These are phyloP conservation scores for Psilocybe cyanescens DNA, from an alignment of 768 basidiomycete species.

Conservation along the genomic window DNA sequence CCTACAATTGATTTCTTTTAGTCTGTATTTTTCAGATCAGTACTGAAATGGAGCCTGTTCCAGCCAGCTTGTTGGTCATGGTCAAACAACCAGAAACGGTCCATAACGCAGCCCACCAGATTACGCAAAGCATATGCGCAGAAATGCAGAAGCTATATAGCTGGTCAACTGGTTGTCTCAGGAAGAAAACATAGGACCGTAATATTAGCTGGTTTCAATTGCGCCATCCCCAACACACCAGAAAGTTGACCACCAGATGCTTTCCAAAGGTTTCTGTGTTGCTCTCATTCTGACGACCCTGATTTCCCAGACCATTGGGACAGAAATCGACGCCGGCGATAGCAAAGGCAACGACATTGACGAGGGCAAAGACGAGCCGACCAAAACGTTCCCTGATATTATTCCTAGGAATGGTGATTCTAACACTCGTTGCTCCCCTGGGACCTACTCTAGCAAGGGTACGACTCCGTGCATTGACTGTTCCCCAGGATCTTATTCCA, in stretches of 20 bases:
- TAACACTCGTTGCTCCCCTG: constrained; percentile 20
- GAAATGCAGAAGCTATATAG: neutral
- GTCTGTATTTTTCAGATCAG: neutral
- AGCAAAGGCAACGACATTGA: neutral
- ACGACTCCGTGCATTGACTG: constrained; percentile 22
- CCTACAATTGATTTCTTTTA: neutral
- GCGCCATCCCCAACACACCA: neutral
- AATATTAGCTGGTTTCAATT: neutral
- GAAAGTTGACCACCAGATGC: neutral
- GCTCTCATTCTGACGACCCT: neutral
- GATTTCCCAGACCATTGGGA: neutral
- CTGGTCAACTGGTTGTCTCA: neutral
- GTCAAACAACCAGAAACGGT: neutral
- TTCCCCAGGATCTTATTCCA: constrained; percentile 22
- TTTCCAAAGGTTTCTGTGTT: neutral
- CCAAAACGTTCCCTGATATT: neutral
- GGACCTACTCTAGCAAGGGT: constrained; percentile 23
- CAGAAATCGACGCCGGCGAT: neutral
- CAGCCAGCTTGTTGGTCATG: neutral
- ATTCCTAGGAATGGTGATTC: neutral
- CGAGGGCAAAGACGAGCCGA: neutral
- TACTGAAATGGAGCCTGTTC: neutral
- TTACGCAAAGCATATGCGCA: no score
- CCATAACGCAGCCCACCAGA: neutral
- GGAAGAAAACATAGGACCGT: neutral